These are phyloP conservation scores for Eutrema heterophyllum DNA, from an alignment of 345 rosid genomes.

Conservation along the genomic window DNA sequence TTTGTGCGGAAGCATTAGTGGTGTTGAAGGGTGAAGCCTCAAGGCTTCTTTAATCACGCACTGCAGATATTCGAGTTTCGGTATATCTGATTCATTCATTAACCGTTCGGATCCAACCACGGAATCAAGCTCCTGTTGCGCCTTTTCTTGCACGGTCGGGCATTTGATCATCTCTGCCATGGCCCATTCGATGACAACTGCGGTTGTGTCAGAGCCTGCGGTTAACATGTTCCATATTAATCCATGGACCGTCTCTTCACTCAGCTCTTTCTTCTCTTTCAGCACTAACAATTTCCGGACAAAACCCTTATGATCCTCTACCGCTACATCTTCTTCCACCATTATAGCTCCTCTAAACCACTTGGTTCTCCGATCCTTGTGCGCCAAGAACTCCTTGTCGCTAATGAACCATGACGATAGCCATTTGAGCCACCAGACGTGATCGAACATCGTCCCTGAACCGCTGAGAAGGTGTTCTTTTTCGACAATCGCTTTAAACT, in stretches of 20 bases:
- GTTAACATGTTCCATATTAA: slow-evolving; percentile 50
- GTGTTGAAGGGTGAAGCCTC: slow-evolving; percentile 46
- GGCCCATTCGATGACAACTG: slow-evolving; percentile 44
- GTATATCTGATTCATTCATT: slow-evolving; percentile 37
- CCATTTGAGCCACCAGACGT: slow-evolving; percentile 38
- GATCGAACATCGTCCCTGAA: slow-evolving; percentile 16
- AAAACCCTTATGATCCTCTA: slow-evolving; percentile 18
- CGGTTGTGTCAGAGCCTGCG: slow-evolving; percentile 44
- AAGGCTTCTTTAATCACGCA: slow-evolving; percentile 39
- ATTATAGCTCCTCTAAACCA: slow-evolving; percentile 28
- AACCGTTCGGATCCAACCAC: slow-evolving; percentile 37
- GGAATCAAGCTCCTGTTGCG: slow-evolving; percentile 32
- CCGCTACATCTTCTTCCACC: slow-evolving; percentile 12
- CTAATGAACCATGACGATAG: slow-evolving; percentile 1
- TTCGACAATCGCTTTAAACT: slow-evolving; percentile 25
- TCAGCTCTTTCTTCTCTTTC: slow-evolving; percentile 27
- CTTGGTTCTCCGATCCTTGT: slow-evolving; percentile 17
- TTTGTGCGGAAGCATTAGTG: slow-evolving; percentile 46
- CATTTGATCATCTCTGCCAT: slow-evolving; percentile 41
- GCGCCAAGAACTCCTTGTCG: slow-evolving; percentile 11
- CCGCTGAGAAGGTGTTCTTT: slow-evolving; percentile 21
- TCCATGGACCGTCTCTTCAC: slow-evolving; percentile 38
- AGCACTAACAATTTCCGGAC: slow-evolving; percentile 22
- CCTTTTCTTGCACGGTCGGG: slow-evolving; percentile 22
- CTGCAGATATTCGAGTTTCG: slow-evolving; percentile 35